A percentile compares a stretch with the other conserved stretches of the same genome.
These are phyloP conservation scores for Macroventuria anomochaeta DNA, from an alignment of 2,329 filamentous ascomycete genomes.

Conservation along the genomic window DNA sequence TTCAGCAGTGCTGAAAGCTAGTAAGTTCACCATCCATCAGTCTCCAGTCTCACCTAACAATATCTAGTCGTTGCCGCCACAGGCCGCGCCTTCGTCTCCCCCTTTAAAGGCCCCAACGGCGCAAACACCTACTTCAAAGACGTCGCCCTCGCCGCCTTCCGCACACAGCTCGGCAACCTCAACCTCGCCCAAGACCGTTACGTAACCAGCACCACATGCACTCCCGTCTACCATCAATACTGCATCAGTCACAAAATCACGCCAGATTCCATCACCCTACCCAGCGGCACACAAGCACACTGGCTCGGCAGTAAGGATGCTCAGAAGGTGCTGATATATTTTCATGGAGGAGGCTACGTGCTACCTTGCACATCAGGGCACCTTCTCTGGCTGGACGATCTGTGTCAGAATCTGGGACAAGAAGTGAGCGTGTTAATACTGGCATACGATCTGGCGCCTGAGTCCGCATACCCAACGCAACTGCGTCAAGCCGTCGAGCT, in stretches of 20 bases:
- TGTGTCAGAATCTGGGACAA: conserved; percentile 56
- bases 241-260: conserved; percentile 45
- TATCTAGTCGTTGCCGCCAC: conserved; percentile 41
- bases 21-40: conserved; percentile 22
- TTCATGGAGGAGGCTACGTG: conserved; percentile 64
- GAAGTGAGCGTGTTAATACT: conserved; percentile 60
- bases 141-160: conserved; percentile 40
- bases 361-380: conserved; percentile 56
- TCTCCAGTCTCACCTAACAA: background rate
- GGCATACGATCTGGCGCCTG: conserved; percentile 65
- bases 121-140: conserved; percentile 48
- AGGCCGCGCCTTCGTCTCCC: conserved; percentile 42
- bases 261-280: conserved; percentile 48
- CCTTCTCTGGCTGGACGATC: conserved; percentile 56
- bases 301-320: conserved; percentile 53
- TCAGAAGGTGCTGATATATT: conserved; percentile 55
- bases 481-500: conserved; percentile 55
- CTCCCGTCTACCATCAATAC: conserved; percentile 43
- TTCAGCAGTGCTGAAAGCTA: conserved; percentile 38
- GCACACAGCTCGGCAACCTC: conserved; percentile 40
- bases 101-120: conserved; percentile 46
- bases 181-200: conserved; percentile 45
- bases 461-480: conserved; percentile 56
- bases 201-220: conserved; percentile 31
- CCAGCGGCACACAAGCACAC: conserved; percentile 53